Percentiles rank a stretch among this genome's conserved stretches.
Conservation (phyloP, 2,329 filamentous ascomycete genomes). For the Leptosphaerulina australis region DNA sequence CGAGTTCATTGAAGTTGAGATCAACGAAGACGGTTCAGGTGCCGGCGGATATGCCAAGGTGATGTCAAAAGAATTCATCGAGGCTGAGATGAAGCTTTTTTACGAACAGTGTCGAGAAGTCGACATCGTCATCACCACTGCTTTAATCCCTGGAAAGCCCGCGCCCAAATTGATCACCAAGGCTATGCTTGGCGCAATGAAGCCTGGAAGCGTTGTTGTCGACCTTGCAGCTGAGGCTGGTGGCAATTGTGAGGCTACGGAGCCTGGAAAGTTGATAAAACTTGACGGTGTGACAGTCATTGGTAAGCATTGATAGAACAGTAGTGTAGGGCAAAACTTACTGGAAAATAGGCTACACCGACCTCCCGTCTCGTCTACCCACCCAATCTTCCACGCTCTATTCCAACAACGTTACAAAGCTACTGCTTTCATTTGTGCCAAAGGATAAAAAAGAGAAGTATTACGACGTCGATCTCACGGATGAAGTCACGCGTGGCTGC, state of each 20-base stretch:
- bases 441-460: constrained; percentile 77
- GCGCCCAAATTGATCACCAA: constrained; percentile 85
- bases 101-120: constrained; percentile 85
- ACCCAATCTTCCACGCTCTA: constrained; percentile 90
- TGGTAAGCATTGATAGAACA: constrained; percentile 57
- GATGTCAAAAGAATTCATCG: constrained; percentile 93
- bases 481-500: constrained; percentile 84
- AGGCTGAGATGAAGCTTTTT: constrained; percentile 91
- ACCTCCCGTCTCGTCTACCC: constrained; percentile 82
- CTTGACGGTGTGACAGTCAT: constrained; percentile 85
- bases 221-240: constrained; percentile 88
- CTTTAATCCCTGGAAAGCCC: constrained; percentile 83
- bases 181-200: constrained; percentile 82
- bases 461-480: constrained; percentile 79
- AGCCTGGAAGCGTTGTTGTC: constrained; percentile 85
- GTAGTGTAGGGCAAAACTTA: constrained; percentile 4
- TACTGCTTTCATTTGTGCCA: constrained; percentile 80
- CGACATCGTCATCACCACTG: constrained; percentile 91
- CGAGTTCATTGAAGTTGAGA: constrained; percentile 85
- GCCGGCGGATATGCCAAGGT: constrained; percentile 89
- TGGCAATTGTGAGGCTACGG: constrained; percentile 84
- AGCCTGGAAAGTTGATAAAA: constrained; percentile 70
- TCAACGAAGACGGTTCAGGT: constrained; percentile 83
- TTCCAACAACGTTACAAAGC: constrained; percentile 92
- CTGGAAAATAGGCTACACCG: constrained; percentile 67